Evolutionary conservation across 2,329 filamentous ascomycete genomes (phyloP).

Genomic region (Penicillium occitanis): DNA sequence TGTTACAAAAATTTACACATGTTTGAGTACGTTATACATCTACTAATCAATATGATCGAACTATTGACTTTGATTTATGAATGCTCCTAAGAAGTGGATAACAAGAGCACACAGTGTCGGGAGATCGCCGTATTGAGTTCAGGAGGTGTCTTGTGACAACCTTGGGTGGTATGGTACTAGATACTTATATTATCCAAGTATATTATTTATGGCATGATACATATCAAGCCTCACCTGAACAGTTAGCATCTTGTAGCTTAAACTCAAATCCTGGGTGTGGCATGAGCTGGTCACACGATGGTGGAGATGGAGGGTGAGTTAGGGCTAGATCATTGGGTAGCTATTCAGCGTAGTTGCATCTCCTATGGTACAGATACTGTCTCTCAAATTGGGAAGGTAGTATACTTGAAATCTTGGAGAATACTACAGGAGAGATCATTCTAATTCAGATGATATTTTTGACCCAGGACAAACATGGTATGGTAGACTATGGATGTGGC

Average conservation of each 20-base stretch:
- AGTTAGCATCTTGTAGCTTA: not conserved
- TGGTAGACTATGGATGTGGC: not conserved
- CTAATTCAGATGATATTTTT: not conserved
- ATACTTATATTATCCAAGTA: not conserved
- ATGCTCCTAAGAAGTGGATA: no score
- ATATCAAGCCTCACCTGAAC: not conserved
- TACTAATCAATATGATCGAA: conserved; percentile 1
- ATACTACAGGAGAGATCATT: not conserved
- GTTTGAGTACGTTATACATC: not conserved
- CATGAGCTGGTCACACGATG: conserved; percentile 10
- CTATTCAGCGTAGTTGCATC: not conserved
- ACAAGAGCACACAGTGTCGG: not conserved
- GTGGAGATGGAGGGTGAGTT: not conserved
- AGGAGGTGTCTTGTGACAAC: not conserved
- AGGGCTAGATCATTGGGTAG: conserved; percentile 3
- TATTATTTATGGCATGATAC: not conserved
- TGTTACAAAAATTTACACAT: not conserved
- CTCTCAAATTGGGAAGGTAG: not conserved
- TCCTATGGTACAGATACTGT: no score
- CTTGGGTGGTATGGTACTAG: not conserved
- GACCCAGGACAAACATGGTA: not conserved
- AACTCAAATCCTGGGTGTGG: not conserved
- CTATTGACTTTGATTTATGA: not conserved
- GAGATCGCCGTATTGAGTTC: not conserved
- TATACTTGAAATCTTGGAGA: not conserved